These are phyloP conservation scores for Cercophora samala DNA, from an alignment of 495 filamentous ascomycete genomes.

Conservation along the genomic window DNA sequence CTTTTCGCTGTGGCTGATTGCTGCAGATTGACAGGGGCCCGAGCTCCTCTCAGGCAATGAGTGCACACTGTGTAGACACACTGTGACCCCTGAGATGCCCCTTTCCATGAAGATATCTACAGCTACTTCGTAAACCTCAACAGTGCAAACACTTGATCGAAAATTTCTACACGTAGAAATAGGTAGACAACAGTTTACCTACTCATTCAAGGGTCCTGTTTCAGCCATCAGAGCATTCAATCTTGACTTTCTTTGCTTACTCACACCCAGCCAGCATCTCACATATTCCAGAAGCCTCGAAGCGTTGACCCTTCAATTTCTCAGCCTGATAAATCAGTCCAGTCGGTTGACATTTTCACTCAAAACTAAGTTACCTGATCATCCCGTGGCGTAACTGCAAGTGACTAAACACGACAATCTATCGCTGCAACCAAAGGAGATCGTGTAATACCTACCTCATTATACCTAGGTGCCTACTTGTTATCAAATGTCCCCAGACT, in stretches of 20 bases:
- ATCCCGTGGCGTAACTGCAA: neutral
- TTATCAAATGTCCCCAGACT: neutral
- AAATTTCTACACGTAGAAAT: too few species aligned
- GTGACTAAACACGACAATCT: neutral
- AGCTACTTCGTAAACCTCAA: too few species aligned
- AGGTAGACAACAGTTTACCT: too few species aligned
- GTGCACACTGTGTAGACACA: neutral
- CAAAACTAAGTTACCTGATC: neutral
- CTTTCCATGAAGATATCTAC: too few species aligned
- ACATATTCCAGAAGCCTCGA: neutral
- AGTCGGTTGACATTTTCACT: neutral
- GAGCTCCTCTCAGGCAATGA: conserved; percentile 1
- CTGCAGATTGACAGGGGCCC: conserved; percentile 11
- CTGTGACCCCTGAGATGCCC: neutral
- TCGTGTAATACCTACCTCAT: neutral
- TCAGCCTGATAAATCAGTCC: neutral
- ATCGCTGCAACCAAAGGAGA: neutral
- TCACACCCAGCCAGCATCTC: neutral
- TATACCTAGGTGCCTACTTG: neutral
- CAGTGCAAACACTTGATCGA: too few species aligned
- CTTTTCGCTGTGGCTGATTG: neutral
- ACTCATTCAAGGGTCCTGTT: too few species aligned
- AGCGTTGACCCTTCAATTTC: neutral
- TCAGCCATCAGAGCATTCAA: neutral
- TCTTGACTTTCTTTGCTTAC: neutral